These are phyloP conservation scores for Paraphoma sp. DNA, from an alignment of 2,329 filamentous ascomycete species.

Conservation along the genomic window DNA sequence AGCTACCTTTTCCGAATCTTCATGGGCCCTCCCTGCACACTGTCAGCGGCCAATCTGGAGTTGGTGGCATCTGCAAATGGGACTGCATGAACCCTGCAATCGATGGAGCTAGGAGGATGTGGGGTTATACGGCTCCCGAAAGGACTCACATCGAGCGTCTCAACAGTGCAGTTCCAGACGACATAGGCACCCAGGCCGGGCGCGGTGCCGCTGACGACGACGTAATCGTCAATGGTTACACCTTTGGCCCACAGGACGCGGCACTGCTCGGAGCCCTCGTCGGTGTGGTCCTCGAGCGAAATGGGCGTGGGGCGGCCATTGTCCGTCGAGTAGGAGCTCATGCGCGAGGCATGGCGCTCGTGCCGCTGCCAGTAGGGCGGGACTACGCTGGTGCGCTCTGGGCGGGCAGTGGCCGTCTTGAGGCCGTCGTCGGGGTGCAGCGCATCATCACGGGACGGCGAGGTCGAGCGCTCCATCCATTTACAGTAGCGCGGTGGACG, in stretches of 20 bases:
- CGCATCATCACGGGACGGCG: constrained; percentile 27
- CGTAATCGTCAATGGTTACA: constrained; percentile 68
- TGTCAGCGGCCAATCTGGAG: neutral
- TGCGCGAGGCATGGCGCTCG: constrained; percentile 46
- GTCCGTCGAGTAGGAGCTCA: constrained; percentile 44
- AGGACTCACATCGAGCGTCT: constrained; percentile 77
- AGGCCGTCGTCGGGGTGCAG: neutral
- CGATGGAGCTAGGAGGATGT: constrained; percentile 21
- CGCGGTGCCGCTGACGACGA: constrained; percentile 64
- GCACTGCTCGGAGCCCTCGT: constrained; percentile 63
- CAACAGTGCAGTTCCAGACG: constrained; percentile 89
- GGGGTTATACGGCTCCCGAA: constrained; percentile 22
- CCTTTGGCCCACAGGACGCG: constrained; percentile 67
- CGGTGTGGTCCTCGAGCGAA: constrained; percentile 69
- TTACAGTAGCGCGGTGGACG: constrained; percentile 35
- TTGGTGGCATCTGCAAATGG: neutral
- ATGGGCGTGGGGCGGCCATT: constrained; percentile 55
- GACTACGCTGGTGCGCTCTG: constrained; percentile 44
- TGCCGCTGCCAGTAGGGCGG: constrained; percentile 58
- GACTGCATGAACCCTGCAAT: constrained; percentile 1
- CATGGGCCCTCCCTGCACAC: constrained; percentile 60
- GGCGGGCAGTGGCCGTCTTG: constrained; percentile 27
- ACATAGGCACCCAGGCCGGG: constrained; percentile 83
- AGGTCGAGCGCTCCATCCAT: constrained; percentile 49
- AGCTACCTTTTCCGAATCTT: constrained; percentile 64